A percentile compares a stretch with the other conserved stretches of the same genome.
Conservation (phyloP, 768 basidiomycete genomes). For the Mrakia blollopis region DNA sequence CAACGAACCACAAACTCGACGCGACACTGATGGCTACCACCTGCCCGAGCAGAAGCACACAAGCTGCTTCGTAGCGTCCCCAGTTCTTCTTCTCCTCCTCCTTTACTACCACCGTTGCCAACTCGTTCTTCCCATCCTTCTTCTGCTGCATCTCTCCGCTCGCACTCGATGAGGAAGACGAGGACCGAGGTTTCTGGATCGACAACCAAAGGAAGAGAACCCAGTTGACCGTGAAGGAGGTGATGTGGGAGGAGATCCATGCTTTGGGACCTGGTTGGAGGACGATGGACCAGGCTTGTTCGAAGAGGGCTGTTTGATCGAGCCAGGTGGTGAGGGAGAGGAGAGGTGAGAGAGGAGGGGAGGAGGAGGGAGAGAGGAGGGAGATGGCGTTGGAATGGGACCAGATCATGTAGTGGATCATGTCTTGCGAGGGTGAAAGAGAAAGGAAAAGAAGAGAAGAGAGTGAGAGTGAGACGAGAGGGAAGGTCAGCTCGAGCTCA, state of each 20-base stretch:
- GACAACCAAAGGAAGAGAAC: conserved; percentile 14
- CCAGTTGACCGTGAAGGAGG: conserved; percentile 21
- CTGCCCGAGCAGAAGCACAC: conserved; percentile 59
- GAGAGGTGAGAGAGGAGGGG: conserved; percentile 30
- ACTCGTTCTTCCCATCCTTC: not conserved
- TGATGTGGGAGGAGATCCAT: conserved; percentile 29
- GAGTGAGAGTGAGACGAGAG: not conserved
- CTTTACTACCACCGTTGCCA: not conserved
- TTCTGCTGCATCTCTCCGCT: not conserved
- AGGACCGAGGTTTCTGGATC: not conserved
- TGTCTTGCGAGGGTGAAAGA: conserved; percentile 43
- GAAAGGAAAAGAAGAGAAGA: not conserved
- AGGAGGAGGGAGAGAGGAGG: conserved; percentile 20
- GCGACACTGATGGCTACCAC: conserved; percentile 66
- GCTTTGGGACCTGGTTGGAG: conserved; percentile 42
- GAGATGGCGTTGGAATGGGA: conserved; percentile 53
- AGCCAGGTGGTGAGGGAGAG: conserved; percentile 56
- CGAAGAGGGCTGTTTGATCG: conserved; percentile 54
- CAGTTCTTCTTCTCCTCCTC: not conserved
- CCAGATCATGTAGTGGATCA: conserved; percentile 52
- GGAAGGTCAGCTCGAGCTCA: not conserved
- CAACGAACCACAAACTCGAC: conserved; percentile 59
- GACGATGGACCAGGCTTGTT: conserved; percentile 55
- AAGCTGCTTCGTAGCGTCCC: not conserved
- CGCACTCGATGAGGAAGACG: not conserved